A percentile compares a stretch with the other conserved stretches of the same genome.
Conservation (phyloP, 2,329 filamentous ascomycete genomes). For the Thermothelomyces thermophilus region DNA sequence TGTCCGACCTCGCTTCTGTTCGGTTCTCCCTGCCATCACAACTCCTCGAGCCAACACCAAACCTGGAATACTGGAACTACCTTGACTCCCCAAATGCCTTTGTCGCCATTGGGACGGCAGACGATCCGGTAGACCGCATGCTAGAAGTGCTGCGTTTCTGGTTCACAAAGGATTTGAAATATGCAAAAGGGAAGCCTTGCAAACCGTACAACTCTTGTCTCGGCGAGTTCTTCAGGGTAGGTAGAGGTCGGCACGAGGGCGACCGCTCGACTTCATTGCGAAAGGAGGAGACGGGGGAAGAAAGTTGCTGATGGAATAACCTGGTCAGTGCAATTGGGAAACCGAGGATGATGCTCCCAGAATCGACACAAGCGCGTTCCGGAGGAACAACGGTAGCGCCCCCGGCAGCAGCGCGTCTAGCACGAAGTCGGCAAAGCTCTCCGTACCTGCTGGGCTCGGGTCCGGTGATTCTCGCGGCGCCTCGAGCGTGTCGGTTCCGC, state of each 20-base stretch:
- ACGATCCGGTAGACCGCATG: constrained; percentile 89
- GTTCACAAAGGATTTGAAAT: constrained; percentile 99
- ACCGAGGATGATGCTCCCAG: constrained; percentile 69
- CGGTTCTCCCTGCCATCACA: constrained; percentile 95
- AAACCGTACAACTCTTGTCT: constrained; percentile 98
- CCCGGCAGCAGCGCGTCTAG: constrained; percentile 41
- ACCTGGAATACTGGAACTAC: constrained; percentile 99
- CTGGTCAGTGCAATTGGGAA: constrained; percentile 81
- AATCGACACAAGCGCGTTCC: constrained; percentile 47
- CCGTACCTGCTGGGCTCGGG: constrained; percentile 22
- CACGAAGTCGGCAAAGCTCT: constrained; percentile 38
- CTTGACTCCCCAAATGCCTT: constrained; percentile 93
- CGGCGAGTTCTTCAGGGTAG: constrained; percentile 91
- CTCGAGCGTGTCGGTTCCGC: constrained; percentile 46
- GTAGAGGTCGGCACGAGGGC: constrained; percentile 27
- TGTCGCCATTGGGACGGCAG: constrained; percentile 72
- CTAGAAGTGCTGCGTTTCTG: constrained; percentile 91
- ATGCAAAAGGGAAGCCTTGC: constrained; percentile 96
- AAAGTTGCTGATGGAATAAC: constrained; percentile 21
- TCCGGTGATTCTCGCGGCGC: constrained; percentile 38
- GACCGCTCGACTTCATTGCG: background rate
- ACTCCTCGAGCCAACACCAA: constrained; percentile 90
- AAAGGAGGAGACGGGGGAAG: background rate
- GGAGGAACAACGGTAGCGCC: constrained; percentile 28
- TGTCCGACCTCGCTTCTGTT: constrained; percentile 89